phyloP scores from a whole-genome alignment of 2,329 filamentous ascomycete genomes.

The Cladosporium austrohemisphaericum region DNA sequence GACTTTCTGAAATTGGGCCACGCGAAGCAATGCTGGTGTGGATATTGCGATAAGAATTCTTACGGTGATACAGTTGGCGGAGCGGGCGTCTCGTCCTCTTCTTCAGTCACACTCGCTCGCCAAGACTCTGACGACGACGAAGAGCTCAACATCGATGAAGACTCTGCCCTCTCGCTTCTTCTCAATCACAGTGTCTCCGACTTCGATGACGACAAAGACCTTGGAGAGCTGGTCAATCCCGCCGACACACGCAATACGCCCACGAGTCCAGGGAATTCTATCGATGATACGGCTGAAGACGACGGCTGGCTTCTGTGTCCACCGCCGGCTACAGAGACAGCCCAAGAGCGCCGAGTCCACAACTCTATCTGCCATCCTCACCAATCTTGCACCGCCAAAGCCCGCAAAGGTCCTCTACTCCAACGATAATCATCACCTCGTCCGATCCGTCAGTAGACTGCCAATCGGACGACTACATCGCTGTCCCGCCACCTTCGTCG shows the following conservation, averaged over 20 bases:
- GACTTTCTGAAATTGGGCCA: constrained; percentile 30
- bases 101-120: background rate
- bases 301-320: constrained; percentile 3
- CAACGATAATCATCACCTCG: constrained; percentile 5
- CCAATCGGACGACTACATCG: background rate
- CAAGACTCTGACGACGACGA: background rate
- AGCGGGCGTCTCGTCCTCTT: background rate
- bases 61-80: background rate
- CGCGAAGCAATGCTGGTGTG: constrained; percentile 29
- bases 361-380: constrained; percentile 3
- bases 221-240: background rate
- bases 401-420: background rate
- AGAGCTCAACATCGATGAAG: background rate
- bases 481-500: background rate
- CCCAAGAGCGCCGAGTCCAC: background rate
- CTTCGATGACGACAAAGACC: background rate
- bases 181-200: background rate
- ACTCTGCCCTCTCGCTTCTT: background rate
- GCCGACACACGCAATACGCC: background rate
- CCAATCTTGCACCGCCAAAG: constrained; percentile 7
- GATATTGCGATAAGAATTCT: background rate
- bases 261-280: background rate
- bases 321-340: background rate
- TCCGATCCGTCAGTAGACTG: background rate
- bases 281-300: background rate